These are phyloP conservation scores for Neoscytalidium dimidiatum DNA, from an alignment of 2,329 filamentous ascomycete species.

Conservation along the genomic window DNA sequence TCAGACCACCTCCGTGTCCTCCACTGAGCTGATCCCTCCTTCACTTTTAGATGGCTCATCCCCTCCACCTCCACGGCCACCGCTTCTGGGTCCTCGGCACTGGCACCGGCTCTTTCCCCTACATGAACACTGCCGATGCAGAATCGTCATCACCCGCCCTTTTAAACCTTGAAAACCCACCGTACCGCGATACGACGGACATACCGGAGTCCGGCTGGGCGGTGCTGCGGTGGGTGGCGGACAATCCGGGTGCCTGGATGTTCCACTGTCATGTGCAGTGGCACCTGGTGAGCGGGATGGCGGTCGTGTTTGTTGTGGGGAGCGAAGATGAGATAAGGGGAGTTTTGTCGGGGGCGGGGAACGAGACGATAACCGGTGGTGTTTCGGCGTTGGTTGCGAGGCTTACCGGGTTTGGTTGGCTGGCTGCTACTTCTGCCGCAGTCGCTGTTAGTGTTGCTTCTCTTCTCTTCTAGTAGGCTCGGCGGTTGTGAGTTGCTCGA, in stretches of 20 bases:
- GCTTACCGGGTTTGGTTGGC: no score
- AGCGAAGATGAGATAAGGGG: no score
- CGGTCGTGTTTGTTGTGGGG: background rate
- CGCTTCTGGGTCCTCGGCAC: conserved; percentile 65
- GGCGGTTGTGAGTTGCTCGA: no score
- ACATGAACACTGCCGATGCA: background rate
- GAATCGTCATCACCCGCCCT: background rate
- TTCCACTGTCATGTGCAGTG: conserved; percentile 80
- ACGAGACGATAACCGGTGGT: no score
- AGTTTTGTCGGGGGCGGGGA: no score
- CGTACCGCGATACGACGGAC: conserved; percentile 63
- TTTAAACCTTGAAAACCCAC: background rate
- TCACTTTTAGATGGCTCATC: conserved; percentile 40
- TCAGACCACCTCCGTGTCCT: no score
- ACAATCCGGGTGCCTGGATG: conserved; percentile 62
- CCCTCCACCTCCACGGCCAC: conserved; percentile 57
- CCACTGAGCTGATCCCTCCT: conserved; percentile 27
- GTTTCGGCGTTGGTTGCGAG: no score
- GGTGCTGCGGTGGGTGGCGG: conserved; percentile 59
- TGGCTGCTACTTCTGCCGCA: no score
- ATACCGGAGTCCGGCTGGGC: conserved; percentile 68
- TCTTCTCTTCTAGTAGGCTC: no score
- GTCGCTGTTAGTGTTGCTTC: no score
- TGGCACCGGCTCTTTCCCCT: conserved; percentile 47
- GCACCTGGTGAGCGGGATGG: conserved; percentile 28